Percentiles rank a stretch among this genome's conserved stretches.
phyloP scores from a whole-genome alignment of 805 yeast genomes.

The Spathaspora passalidarum region DNA sequence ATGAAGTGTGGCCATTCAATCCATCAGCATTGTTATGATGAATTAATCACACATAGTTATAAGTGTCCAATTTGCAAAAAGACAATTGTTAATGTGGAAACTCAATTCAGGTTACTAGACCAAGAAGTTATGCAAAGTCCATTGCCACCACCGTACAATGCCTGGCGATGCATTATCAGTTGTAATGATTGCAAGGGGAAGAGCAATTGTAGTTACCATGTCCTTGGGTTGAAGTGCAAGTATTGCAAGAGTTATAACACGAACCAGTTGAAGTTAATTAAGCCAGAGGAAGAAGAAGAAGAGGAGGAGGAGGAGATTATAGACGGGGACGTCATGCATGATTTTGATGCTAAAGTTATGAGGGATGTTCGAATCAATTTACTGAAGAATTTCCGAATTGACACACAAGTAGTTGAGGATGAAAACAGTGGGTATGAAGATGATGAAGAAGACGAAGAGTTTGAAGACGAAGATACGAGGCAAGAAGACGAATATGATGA shows the following conservation, averaged over 20 bases:
- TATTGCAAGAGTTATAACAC: conserved; percentile 89
- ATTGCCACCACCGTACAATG: conserved; percentile 74
- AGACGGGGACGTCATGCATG: conserved; percentile 17
- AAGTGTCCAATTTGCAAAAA: conserved; percentile 90
- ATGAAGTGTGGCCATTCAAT: conserved; percentile 95
- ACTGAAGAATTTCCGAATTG: conserved; percentile 36
- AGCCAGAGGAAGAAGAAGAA: conserved; percentile 55
- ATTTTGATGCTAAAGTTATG: conserved; percentile 19
- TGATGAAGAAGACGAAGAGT: conserved; percentile 17
- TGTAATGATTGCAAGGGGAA: conserved; percentile 90
- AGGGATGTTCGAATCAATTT: conserved; percentile 33
- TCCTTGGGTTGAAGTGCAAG: conserved; percentile 82
- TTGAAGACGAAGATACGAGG: conserved; percentile 17
- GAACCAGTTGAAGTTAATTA: conserved; percentile 63
- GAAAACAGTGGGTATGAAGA: conserved; percentile 21
- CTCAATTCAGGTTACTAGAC: conserved; percentile 83
- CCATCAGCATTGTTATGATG: conserved; percentile 80
- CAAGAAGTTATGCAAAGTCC: conserved; percentile 74
- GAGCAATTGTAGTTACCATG: conserved; percentile 72
- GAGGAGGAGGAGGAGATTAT: conserved; percentile 19
- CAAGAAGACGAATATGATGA: conserved; percentile 16
- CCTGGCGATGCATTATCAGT: conserved; percentile 71
- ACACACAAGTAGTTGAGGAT: conserved; percentile 21
- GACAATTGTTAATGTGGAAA: conserved; percentile 82
- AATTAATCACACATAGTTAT: conserved; percentile 77